These are phyloP conservation scores for Cryphonectria naterciae DNA, from an alignment of 2,329 filamentous ascomycete species.

Conservation along the genomic window DNA sequence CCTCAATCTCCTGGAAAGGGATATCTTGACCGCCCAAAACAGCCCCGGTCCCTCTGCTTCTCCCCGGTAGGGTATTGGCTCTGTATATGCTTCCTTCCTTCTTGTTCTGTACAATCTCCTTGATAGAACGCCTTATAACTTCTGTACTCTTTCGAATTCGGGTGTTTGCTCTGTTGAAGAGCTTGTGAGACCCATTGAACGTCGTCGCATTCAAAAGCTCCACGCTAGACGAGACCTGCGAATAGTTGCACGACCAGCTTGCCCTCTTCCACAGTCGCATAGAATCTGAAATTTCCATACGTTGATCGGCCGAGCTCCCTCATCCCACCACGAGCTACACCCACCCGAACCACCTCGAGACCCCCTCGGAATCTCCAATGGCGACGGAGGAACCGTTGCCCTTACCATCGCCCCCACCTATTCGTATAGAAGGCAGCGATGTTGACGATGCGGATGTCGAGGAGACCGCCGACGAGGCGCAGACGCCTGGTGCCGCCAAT, in stretches of 20 bases:
- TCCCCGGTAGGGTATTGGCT: neutral
- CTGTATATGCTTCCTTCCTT: constrained; percentile 1
- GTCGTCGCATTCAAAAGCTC: neutral
- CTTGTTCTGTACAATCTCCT: neutral
- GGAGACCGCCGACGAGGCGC: constrained; percentile 81
- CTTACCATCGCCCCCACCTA: constrained; percentile 32
- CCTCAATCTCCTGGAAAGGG: constrained; percentile 29
- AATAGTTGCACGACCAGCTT: neutral
- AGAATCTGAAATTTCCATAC: neutral
- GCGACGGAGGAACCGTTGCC: constrained; percentile 27
- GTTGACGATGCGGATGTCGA: constrained; percentile 75
- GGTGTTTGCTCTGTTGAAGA: neutral
- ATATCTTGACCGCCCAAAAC: constrained; percentile 20
- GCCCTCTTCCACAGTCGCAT: neutral
- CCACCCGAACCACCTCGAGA: neutral
- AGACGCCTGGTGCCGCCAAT: constrained; percentile 40
- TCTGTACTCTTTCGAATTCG: neutral
- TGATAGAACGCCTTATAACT: neutral
- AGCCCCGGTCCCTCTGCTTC: constrained; percentile 4
- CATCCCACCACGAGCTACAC: constrained; percentile 54
- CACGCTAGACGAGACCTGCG: neutral
- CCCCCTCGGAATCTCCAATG: constrained; percentile 17
- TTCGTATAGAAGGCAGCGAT: constrained; percentile 67
- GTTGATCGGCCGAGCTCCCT: neutral
- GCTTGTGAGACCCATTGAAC: neutral